phyloP scores from a whole-genome alignment of 2,329 filamentous ascomycete genomes.

The Paraconiothyrium brasiliense region DNA sequence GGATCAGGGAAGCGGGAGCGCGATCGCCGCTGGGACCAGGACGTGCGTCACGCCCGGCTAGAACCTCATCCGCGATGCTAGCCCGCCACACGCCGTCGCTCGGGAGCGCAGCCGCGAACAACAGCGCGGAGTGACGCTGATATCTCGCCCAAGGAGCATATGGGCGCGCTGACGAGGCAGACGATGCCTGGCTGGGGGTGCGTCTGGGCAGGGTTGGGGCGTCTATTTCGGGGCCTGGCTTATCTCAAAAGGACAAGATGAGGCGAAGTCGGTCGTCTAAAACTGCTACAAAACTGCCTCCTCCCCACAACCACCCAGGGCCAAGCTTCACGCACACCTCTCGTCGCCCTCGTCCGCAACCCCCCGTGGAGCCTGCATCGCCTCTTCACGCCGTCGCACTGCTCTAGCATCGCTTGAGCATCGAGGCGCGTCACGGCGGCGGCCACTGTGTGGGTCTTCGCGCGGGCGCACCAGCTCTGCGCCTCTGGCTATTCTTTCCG shows the following conservation, averaged over 20 bases:
- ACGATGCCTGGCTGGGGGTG: background rate
- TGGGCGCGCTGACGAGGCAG: conserved; percentile 10
- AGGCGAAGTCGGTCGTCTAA: conserved; percentile 18
- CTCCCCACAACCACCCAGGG: conserved; percentile 2
- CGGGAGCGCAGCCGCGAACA: too few relatives aligned
- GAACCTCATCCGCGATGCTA: conserved; percentile 7
- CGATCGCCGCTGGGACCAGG: conserved; percentile 34
- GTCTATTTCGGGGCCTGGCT: conserved; percentile 15
- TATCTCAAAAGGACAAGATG: conserved; percentile 11
- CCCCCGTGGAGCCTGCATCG: conserved; percentile 6
- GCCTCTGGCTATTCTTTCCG: conserved; percentile 5
- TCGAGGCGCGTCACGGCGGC: conserved; percentile 1
- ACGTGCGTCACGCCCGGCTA: conserved; percentile 16
- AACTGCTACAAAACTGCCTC: conserved; percentile 19
- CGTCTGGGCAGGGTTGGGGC: background rate
- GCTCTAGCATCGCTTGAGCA: conserved; percentile 1
- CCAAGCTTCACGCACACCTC: conserved; percentile 19
- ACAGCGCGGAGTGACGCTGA: background rate
- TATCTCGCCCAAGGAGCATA: background rate
- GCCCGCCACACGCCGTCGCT: background rate
- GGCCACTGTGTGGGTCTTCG: background rate
- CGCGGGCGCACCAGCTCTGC: background rate
- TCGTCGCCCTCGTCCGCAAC: conserved; percentile 1
- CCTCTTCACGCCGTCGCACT: background rate
- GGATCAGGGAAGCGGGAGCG: conserved; percentile 38